Base-by-base conservation (phyloP, 202 grass and related monocot genomes). In the Panicum hallii region DNA sequence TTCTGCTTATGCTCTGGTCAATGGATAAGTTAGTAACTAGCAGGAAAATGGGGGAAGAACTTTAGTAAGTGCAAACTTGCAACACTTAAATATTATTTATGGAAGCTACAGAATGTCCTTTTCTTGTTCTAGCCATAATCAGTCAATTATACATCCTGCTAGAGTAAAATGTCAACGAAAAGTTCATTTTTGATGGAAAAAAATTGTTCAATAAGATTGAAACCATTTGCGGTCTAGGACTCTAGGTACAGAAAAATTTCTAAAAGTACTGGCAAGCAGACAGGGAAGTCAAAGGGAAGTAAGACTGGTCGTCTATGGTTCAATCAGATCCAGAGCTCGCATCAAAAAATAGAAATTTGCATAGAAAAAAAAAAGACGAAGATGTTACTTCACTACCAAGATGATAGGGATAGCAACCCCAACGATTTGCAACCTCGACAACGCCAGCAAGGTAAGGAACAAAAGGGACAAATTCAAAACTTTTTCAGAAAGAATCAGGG, bases 251-350 rank as follows among this genome's bases (percentile, higher is more conserved):
- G 16, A 8, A 28, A 16, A 32, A 14, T 40, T 60, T 71, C 54
- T 60, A 70, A 12, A 11, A 83, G 20, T 11, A 57, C 0, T 12
- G 54, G 20, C 28, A 12, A 67, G 19, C 13, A 68, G n/a, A 74
- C 58, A 45, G 20, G 30, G 23, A 53, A 67, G 44, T 46, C 57
- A 30, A 73, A 68, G 2, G 52, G 12, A 85, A 85, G 16, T 8
- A 61, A 45, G 11, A 23, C 11, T 34, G 67, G 54, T 38, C 17
- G 54, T 38, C 17, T 38, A 49, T 42, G 23, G 1, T 63, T 83
- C 52, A 73, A 41, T 64, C 65, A 78, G 66, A 90, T 78, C 66
- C 48, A 72, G 47, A 73, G 10, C 55, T 82, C 32, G 9, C 63
- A 49, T 56, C 20, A 22, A 4, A 54, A 23, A 75, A 61, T 9